phyloP scores from a whole-genome alignment of 2,329 filamentous ascomycete genomes.

The Pseudogymnoascus sp. region DNA sequence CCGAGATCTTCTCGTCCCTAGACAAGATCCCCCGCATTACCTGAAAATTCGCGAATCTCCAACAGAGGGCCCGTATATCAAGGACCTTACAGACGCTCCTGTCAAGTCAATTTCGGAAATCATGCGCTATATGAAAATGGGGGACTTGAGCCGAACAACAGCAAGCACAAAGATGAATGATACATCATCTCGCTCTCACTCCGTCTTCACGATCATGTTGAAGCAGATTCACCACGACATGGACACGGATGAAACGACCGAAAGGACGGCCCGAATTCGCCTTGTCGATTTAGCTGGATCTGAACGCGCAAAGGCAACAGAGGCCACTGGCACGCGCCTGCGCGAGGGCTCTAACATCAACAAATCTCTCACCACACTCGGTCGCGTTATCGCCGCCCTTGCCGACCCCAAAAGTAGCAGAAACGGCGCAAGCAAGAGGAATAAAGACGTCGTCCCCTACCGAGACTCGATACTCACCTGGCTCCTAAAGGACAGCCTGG shows the following conservation, averaged over 20 bases:
- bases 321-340: constrained; percentile 84
- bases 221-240: constrained; percentile 98
- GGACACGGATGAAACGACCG: constrained; percentile 94
- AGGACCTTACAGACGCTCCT: constrained; percentile 88
- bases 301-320: constrained; percentile 89
- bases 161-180: constrained; percentile 99
- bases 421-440: constrained; percentile 48
- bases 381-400: constrained; percentile 89
- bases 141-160: constrained; percentile 78
- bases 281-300: constrained; percentile 92
- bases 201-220: constrained; percentile 95
- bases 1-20: constrained; percentile 79
- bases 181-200: constrained; percentile 90
- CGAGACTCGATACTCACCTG: constrained; percentile 77
- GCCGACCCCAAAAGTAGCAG: constrained; percentile 59
- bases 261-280: constrained; percentile 86
- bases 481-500: constrained; percentile 91
- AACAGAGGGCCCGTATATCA: constrained; percentile 91
- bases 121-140: constrained; percentile 80
- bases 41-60: constrained; percentile 96
- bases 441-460: constrained; percentile 76
- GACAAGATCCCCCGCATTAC: constrained; percentile 71
- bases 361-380: constrained; percentile 92
- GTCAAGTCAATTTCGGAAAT: constrained; percentile 84
- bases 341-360: constrained; percentile 98